phyloP scores from a whole-genome alignment of 2,329 filamentous ascomycete genomes.

The Cordyceps javanica region DNA sequence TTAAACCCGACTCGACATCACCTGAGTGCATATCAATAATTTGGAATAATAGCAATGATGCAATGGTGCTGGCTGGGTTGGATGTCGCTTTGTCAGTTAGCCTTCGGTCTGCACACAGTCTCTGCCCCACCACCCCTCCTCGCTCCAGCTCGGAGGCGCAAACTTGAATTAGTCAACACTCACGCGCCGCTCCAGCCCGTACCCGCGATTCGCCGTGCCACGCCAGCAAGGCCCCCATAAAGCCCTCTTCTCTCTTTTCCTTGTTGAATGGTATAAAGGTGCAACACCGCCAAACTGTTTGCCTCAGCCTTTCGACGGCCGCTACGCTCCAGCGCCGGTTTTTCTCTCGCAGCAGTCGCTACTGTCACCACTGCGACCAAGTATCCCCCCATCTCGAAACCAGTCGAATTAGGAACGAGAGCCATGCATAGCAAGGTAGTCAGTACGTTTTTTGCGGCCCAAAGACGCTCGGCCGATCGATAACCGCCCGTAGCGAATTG shows the following conservation, averaged over 20 bases:
- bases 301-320: constrained; percentile 73
- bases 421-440: constrained; percentile 93
- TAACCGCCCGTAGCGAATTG: not conserved
- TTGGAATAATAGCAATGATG: not conserved
- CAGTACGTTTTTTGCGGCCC: constrained; percentile 49
- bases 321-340: constrained; percentile 67
- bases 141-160: constrained; percentile 5
- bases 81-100: not conserved
- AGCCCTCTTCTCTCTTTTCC: not conserved
- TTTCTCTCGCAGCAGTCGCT: constrained; percentile 61
- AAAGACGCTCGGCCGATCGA: too few species aligned
- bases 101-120: not conserved
- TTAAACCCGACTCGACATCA: too few species aligned
- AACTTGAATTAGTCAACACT: constrained; percentile 11
- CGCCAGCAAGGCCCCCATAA: constrained; percentile 7
- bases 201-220: constrained; percentile 2
- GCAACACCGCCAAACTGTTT: constrained; percentile 76
- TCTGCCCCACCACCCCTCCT: constrained; percentile 8
- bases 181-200: constrained; percentile 1
- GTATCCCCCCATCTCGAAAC: constrained; percentile 6
- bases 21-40: too few species aligned
- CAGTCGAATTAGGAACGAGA: constrained; percentile 33
- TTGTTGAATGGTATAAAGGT: not conserved
- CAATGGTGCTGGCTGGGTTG: too few species aligned
- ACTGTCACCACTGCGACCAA: constrained; percentile 41